Conservation (phyloP, 768 basidiomycete species). For the Boletus insuetus region DNA sequence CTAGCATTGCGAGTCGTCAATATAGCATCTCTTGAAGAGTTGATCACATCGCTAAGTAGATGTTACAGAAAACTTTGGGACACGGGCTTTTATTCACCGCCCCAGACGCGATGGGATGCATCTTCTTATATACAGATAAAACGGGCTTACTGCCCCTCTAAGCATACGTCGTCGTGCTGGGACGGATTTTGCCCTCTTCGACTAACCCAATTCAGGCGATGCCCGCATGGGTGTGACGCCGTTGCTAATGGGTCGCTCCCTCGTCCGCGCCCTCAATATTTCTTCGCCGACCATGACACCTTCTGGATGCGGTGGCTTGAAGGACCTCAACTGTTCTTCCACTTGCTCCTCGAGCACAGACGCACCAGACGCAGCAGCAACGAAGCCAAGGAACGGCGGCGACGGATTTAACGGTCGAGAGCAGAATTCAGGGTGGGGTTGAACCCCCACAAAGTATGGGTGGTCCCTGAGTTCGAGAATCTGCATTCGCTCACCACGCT, state of each 20-base stretch:
- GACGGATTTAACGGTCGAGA: conserved; percentile 97
- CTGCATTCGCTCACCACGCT: conserved; percentile 97
- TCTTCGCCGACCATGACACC: conserved; percentile 73
- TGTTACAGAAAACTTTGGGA: background rate
- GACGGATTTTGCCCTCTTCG: background rate
- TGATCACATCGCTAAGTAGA: too few species aligned
- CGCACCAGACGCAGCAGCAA: conserved; percentile 69
- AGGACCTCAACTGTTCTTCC: conserved; percentile 55
- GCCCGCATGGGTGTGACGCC: conserved; percentile 22
- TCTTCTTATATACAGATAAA: background rate
- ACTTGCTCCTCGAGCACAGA: conserved; percentile 70
- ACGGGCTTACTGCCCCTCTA: background rate
- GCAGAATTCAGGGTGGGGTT: conserved; percentile 99
- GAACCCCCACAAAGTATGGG: conserved; percentile 89
- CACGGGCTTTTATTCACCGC: background rate
- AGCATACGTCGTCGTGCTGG: background rate
- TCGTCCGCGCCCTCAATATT: conserved; percentile 40
- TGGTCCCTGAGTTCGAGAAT: conserved; percentile 88
- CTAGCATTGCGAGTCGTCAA: too few species aligned
- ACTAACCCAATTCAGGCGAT: conserved; percentile 21
- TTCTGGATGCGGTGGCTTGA: conserved; percentile 73
- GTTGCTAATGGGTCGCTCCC: conserved; percentile 29
- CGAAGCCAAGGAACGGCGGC: conserved; percentile 94
- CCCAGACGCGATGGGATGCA: background rate
- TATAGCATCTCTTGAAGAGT: too few species aligned